These are phyloP conservation scores for Acacia pycnantha DNA, from an alignment of 331 rosid genomes.

Conservation along the genomic window DNA sequence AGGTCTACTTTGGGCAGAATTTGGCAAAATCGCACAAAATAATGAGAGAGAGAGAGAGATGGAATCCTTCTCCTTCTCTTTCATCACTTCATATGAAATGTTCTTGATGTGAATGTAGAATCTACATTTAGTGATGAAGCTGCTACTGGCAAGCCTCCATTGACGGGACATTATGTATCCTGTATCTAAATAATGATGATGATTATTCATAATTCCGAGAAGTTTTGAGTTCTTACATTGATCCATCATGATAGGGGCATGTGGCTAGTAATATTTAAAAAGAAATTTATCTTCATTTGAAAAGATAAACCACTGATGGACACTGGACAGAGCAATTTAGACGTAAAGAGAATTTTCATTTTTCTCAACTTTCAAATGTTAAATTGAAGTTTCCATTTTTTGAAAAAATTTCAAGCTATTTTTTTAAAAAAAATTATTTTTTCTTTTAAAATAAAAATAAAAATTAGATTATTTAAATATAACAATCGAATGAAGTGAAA, in stretches of 20 bases:
- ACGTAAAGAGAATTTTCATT: neutral
- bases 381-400: neutral
- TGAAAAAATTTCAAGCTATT: neutral
- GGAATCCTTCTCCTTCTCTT: neutral
- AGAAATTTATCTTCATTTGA: neutral
- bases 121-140: neutral
- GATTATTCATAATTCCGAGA: neutral
- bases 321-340: neutral
- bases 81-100: neutral
- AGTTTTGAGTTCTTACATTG: neutral
- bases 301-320: neutral
- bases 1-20: conserved; percentile 88
- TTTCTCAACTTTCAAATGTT: neutral
- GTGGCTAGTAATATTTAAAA: neutral
- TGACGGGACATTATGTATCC: neutral
- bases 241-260: neutral
- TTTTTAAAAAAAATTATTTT: neutral
- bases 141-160: neutral
- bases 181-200: neutral
- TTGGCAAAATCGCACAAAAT: conserved; percentile 28
- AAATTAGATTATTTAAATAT: neutral
- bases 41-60: neutral
- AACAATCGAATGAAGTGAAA: neutral
- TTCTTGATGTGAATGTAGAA: neutral
- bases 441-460: neutral